Evolutionary conservation across 140 eudicot species (phyloP).

Genomic region (Senecio squalidus): DNA sequence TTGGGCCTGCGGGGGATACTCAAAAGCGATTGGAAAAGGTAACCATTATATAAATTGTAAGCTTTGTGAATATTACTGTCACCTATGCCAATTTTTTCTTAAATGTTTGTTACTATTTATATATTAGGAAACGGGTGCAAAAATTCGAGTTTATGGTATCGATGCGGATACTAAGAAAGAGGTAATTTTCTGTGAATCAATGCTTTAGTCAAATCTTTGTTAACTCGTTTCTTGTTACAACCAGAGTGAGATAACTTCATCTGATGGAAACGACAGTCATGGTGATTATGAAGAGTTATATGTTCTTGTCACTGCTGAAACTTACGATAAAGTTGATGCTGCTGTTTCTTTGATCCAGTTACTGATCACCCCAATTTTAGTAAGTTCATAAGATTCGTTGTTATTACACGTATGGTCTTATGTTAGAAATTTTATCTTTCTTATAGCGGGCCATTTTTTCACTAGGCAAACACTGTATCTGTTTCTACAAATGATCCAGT

Average conservation of each 20-base stretch:
- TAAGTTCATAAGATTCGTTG: slow-evolving; percentile 25
- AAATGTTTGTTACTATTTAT: not conserved
- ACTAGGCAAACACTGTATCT: slow-evolving; percentile 52
- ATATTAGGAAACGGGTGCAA: slow-evolving; percentile 93
- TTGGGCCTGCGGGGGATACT: slow-evolving; percentile 67
- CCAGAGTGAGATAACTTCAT: slow-evolving; percentile 56
- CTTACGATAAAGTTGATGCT: slow-evolving; percentile 83
- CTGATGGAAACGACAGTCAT: slow-evolving; percentile 45
- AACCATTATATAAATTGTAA: slow-evolving; percentile 1
- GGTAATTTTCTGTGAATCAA: slow-evolving; percentile 33
- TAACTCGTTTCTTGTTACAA: slow-evolving; percentile 14
- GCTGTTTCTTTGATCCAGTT: slow-evolving; percentile 82
- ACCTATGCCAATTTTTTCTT: not conserved
- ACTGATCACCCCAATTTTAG: slow-evolving; percentile 68
- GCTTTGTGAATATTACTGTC: not conserved
- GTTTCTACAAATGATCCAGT: slow-evolving; percentile 38
- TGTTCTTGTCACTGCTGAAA: slow-evolving; percentile 68
- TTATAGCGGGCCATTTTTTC: not conserved
- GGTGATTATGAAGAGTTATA: slow-evolving; percentile 55
- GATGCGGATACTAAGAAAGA: slow-evolving; percentile 43
- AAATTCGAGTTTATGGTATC: slow-evolving; percentile 72
- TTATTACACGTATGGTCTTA: not conserved
- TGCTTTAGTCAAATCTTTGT: not conserved
- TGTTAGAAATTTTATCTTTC: not conserved
- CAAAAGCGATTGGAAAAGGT: slow-evolving; percentile 89